Conservation (phyloP, 2,329 filamentous ascomycete genomes). For the Fusarium sp. region DNA sequence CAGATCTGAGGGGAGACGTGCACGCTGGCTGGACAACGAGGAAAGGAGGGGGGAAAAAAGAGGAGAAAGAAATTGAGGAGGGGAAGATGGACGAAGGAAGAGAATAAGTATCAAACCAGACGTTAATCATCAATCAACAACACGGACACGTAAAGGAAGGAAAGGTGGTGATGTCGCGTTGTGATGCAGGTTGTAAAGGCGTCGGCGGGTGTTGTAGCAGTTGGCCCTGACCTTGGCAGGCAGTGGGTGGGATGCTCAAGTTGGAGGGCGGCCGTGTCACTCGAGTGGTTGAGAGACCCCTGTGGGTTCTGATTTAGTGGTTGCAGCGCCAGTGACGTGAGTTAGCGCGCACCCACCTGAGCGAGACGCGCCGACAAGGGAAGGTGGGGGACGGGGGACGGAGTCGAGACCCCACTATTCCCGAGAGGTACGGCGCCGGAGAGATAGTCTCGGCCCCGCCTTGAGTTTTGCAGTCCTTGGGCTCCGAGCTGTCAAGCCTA, state of each 20-base stretch:
- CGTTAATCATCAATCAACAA: constrained; percentile 1
- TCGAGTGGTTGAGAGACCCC: constrained; percentile 31
- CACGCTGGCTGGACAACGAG: constrained; percentile 32
- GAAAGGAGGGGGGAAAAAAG: neutral
- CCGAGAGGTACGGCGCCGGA: neutral
- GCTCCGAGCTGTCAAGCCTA: neutral
- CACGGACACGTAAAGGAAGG: neutral
- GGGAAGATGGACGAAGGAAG: neutral
- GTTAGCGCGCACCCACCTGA: constrained; percentile 22
- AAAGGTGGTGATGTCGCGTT: constrained; percentile 22
- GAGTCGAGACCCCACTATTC: constrained; percentile 18
- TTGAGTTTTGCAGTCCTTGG: constrained; percentile 3
- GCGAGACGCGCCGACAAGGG: constrained; percentile 4
- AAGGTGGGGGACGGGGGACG: constrained; percentile 12
- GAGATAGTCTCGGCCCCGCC: constrained; percentile 26
- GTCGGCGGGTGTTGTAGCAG: constrained; percentile 13
- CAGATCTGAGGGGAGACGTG: constrained; percentile 30
- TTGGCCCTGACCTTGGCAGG: neutral
- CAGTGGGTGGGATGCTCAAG: constrained; percentile 6
- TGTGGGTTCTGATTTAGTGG: constrained; percentile 28
- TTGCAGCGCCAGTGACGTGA: constrained; percentile 31
- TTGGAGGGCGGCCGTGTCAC: constrained; percentile 37
- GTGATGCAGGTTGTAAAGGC: constrained; percentile 18
- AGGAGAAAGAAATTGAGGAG: neutral
- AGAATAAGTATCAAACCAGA: constrained; percentile 6